Base-by-base conservation (phyloP, 495 filamentous ascomycete species). In the Aspergillus nidulans region DNA sequence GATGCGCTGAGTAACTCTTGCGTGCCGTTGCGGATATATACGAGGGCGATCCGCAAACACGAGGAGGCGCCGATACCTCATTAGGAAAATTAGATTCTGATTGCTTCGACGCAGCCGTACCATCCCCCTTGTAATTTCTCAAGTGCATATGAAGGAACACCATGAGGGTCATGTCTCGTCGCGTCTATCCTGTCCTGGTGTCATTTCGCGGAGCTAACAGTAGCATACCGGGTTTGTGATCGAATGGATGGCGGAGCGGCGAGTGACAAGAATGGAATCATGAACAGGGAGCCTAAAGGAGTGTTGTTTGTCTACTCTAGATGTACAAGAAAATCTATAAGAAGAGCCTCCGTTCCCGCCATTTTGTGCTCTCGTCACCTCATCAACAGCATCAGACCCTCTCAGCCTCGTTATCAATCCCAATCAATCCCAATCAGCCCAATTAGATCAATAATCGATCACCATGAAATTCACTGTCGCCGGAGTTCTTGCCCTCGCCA, bases 401-500 rank as follows among this genome's bases (percentile, higher is more conserved):
- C 3, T 6, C 16, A 19, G 15, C 15, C n/a, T 4, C 4, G 26
- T 9, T 9, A 9, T 4, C 4, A 4, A 4, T 28, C 9, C 26
- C 26, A 28, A 28, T 8, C 26, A 28, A 28, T 4, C 4, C 26
- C 26, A 28, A 28, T n/a, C n/a, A n/a, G 15, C 4, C 36, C n/a
- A 45, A 19, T 23, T 6, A 6, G 5, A 5, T 21, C 23, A 0
- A 51, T 15, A 13, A 30, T 9, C 12, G n/a, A n/a, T n/a, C 26
- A 53, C 7, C 16, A 53, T 53, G 50, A 53, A 53, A 25, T 32
- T 53, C 39, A 34, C 50, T 26, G 5, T 53, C 23, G 38, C 8
- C 16, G 6, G 32, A 8, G 39, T 53, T n/a, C 40, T 53, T 24
- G 39, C 50, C 39, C 12, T 53, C 7, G 24, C 39, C 40, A 24